phyloP scores from a whole-genome alignment of 2,329 filamentous ascomycete genomes.

The Colletotrichum karsti region DNA sequence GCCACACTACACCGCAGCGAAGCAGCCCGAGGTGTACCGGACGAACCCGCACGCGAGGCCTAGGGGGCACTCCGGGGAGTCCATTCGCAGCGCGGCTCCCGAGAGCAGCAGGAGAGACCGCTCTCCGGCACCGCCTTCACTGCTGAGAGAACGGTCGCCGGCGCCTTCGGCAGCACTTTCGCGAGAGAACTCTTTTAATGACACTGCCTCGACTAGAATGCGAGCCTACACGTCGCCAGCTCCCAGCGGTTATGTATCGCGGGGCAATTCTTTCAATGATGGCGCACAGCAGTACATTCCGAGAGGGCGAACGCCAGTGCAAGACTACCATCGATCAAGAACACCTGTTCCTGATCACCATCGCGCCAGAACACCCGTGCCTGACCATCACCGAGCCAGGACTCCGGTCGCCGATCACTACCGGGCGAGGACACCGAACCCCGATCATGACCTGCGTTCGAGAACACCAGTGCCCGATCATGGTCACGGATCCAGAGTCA shows the following conservation, averaged over 20 bases:
- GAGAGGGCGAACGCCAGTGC: slow-evolving; percentile 21
- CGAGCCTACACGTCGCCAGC: slow-evolving; percentile 27
- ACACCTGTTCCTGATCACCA: neutral
- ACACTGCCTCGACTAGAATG: slow-evolving; percentile 28
- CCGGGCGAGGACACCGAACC: neutral
- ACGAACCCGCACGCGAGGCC: slow-evolving; percentile 47
- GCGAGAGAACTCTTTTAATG: slow-evolving; percentile 30
- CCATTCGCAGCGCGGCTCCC: slow-evolving; percentile 35
- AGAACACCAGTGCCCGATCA: slow-evolving; percentile 12
- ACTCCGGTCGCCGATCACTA: slow-evolving; percentile 13
- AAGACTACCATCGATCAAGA: neutral
- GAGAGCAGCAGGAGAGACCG: slow-evolving; percentile 18
- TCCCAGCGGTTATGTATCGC: slow-evolving; percentile 23
- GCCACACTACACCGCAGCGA: slow-evolving; percentile 71
- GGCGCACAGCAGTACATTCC: slow-evolving; percentile 25
- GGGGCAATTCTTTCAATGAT: slow-evolving; percentile 28
- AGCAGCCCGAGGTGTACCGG: slow-evolving; percentile 66
- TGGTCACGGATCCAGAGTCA: slow-evolving; percentile 16
- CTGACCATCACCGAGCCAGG: neutral
- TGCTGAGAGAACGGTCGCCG: slow-evolving; percentile 22
- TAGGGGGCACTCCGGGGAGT: slow-evolving; percentile 51
- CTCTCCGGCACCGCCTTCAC: slow-evolving; percentile 27
- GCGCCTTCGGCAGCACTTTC: slow-evolving; percentile 28
- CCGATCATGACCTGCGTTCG: slow-evolving; percentile 24
- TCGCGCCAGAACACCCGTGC: neutral